Conservation (phyloP, 768 basidiomycete genomes). For the Panaeolus papilionaceus region DNA sequence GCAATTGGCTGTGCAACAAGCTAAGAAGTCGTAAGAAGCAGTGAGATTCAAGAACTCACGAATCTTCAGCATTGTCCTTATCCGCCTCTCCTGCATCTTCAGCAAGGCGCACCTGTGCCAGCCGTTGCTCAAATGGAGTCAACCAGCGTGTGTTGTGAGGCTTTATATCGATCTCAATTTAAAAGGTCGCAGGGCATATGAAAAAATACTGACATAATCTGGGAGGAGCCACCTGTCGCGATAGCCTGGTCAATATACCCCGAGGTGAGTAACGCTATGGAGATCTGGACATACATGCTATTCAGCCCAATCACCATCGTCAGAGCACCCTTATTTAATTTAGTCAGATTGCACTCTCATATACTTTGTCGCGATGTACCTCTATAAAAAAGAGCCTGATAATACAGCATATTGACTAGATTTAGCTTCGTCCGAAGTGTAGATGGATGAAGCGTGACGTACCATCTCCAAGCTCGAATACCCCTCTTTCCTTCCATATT, state of each 20-base stretch:
- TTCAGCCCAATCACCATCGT: constrained; percentile 65
- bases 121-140: constrained; percentile 49
- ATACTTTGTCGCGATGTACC: constrained; percentile 35
- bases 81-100: constrained; percentile 76
- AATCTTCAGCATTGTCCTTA: constrained; percentile 59
- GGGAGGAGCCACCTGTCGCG: constrained; percentile 57
- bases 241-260: not conserved
- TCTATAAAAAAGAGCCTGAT: constrained; percentile 75
- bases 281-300: constrained; percentile 48
- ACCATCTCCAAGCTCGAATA: constrained; percentile 77
- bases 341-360: not conserved
- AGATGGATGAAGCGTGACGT: constrained; percentile 16
- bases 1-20: constrained; percentile 43
- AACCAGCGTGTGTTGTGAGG: constrained; percentile 71
- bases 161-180: constrained; percentile 34
- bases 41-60: constrained; percentile 46
- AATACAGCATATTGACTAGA: not conserved
- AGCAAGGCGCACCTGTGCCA: constrained; percentile 71
- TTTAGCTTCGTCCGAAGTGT: not conserved
- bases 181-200: not conserved
- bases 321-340: constrained; percentile 55
- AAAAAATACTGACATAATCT: constrained; percentile 52
- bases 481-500: constrained; percentile 73
- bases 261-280: not conserved
- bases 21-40: too few relatives aligned